These are phyloP conservation scores for Kwoniella heveanensis DNA, from an alignment of 768 basidiomycete genomes.

Conservation along the genomic window DNA sequence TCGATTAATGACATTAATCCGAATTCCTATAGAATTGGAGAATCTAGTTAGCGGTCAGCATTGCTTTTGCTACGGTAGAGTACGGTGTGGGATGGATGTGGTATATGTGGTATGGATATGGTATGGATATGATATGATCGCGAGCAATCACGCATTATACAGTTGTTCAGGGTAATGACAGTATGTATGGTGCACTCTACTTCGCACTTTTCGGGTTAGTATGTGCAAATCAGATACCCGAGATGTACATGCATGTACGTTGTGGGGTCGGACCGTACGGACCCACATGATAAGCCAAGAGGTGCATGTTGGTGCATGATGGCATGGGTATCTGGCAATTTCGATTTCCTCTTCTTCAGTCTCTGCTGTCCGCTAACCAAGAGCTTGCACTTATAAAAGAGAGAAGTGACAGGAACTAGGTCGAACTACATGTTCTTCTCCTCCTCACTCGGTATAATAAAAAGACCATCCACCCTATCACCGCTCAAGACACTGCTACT, in stretches of 20 bases:
- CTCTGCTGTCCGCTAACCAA: no score
- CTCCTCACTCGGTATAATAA: neutral
- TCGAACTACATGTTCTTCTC: neutral
- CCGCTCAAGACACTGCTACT: neutral
- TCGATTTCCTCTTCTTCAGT: no score
- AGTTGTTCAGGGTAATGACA: neutral
- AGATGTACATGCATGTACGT: neutral
- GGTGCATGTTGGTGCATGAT: no score
- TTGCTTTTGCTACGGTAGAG: neutral
- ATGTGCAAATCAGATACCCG: conserved; percentile 1
- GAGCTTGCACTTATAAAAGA: no score
- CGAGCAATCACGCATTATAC: neutral
- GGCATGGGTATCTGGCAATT: no score
- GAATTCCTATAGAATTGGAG: neutral
- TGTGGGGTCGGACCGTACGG: no score
- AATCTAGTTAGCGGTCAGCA: neutral
- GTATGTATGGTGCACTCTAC: neutral
- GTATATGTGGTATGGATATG: no score
- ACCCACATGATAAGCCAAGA: neutral
- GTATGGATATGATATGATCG: conserved; percentile 4
- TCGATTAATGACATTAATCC: no score
- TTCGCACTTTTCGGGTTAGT: no score
- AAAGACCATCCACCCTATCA: neutral
- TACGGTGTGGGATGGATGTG: no score
- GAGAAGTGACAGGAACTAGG: no score